phyloP scores from a whole-genome alignment of 331 rosid species.

The Acacia pycnantha region DNA sequence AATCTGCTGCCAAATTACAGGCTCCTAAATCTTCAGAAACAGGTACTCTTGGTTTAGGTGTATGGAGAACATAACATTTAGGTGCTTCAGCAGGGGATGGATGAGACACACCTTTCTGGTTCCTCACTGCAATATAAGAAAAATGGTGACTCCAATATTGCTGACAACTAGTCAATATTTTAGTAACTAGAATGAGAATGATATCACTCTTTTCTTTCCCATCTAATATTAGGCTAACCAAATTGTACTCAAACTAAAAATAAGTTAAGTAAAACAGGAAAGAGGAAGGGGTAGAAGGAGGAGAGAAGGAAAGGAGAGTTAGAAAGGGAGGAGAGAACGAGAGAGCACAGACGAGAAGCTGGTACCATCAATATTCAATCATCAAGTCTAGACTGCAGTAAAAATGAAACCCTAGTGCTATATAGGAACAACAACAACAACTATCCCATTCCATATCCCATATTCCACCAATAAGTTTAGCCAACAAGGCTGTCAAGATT shows the following conservation, averaged over 20 bases:
- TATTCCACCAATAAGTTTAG: not conserved
- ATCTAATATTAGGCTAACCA: not conserved
- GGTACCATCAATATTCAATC: too few species aligned
- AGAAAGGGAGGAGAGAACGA: too few species aligned
- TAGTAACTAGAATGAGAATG: not conserved
- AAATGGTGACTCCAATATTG: not conserved
- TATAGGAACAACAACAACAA: too few species aligned
- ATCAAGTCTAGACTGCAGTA: too few species aligned
- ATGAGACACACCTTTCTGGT: constrained; percentile 39
- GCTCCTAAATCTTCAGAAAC: constrained; percentile 43
- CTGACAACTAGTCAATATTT: not conserved
- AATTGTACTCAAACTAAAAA: not conserved
- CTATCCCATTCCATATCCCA: too few species aligned
- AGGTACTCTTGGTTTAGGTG: constrained; percentile 40
- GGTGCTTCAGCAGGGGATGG: constrained; percentile 48
- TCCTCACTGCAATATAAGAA: constrained; percentile 43
- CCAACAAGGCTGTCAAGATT: not conserved
- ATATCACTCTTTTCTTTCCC: not conserved
- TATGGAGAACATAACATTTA: constrained; percentile 43
- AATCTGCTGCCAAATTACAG: constrained; percentile 31
- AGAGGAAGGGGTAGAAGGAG: too few species aligned
- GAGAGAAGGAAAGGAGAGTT: too few species aligned
- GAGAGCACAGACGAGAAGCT: too few species aligned
- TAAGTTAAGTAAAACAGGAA: too few species aligned
- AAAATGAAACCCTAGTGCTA: too few species aligned